phyloP scores from a whole-genome alignment of 1,284 basidiomycete genomes.

The Sanguinoderma infundibulare region DNA sequence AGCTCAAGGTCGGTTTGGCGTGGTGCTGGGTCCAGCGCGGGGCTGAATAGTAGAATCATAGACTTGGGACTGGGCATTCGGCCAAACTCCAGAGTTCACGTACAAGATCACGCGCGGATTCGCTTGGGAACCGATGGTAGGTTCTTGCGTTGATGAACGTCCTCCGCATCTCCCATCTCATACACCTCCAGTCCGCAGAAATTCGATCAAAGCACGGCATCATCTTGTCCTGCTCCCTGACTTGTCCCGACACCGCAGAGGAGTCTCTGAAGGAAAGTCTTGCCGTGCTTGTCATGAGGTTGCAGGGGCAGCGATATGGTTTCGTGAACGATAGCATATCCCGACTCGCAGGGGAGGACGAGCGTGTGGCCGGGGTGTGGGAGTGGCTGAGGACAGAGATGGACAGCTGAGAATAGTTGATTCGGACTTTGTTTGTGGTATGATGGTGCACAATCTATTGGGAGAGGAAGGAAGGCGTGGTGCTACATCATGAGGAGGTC shows the following conservation, averaged over 20 bases:
- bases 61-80: slow-evolving; percentile 94
- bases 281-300: slow-evolving; percentile 29
- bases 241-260: slow-evolving; percentile 29
- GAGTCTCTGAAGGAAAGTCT: slow-evolving; percentile 24
- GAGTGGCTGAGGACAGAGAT: slow-evolving; percentile 46
- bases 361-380: slow-evolving; percentile 39
- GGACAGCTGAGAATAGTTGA: slow-evolving; percentile 27
- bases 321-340: slow-evolving; percentile 41
- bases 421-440: background rate
- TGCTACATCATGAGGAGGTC: slow-evolving; percentile 15
- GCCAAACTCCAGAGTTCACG: slow-evolving; percentile 94
- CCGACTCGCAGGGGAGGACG: slow-evolving; percentile 16
- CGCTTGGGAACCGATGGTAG: slow-evolving; percentile 63
- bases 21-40: background rate
- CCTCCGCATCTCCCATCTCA: slow-evolving; percentile 3
- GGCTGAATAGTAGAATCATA: slow-evolving; percentile 35
- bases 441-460: slow-evolving; percentile 6
- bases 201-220: slow-evolving; percentile 66
- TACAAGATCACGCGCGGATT: slow-evolving; percentile 56
- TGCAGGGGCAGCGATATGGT: slow-evolving; percentile 54
- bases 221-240: slow-evolving; percentile 55
- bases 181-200: slow-evolving; percentile 44
- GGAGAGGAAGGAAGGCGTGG: background rate
- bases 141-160: slow-evolving; percentile 28
- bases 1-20: slow-evolving; percentile 60